Conservation (phyloP, 2,329 filamentous ascomycete genomes). For the Penicillium hesseltinei region DNA sequence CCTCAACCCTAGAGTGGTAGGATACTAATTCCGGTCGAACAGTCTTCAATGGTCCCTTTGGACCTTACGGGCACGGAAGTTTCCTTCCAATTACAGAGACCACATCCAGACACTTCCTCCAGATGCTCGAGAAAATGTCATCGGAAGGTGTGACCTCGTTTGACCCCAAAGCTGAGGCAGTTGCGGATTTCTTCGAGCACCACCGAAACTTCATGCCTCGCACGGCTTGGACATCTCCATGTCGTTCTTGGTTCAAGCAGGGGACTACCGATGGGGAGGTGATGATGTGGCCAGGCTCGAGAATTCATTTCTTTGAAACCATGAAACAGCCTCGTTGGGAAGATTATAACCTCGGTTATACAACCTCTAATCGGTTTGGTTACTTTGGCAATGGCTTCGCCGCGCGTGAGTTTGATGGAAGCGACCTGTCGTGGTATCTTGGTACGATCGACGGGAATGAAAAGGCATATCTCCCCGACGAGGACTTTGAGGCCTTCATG, state of each 20-base stretch:
- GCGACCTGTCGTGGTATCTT: conserved; percentile 12
- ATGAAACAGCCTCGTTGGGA: conserved; percentile 26
- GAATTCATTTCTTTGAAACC: conserved; percentile 27
- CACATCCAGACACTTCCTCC: conserved; percentile 21
- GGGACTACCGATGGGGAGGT: conserved; percentile 12
- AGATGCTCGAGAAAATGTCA: conserved; percentile 26
- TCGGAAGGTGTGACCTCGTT: conserved; percentile 13
- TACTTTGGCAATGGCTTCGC: conserved; percentile 23
- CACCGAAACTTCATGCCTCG: conserved; percentile 10
- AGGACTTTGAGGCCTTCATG: conserved; percentile 13
- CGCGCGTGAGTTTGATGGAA: conserved; percentile 19
- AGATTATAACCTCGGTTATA: conserved; percentile 25
- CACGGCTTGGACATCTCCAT: conserved; percentile 17
- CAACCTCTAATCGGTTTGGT: conserved; percentile 15
- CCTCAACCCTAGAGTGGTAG: background rate
- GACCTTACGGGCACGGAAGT: conserved; percentile 28
- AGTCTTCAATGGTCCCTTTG: conserved; percentile 25
- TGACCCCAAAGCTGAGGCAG: conserved; percentile 10
- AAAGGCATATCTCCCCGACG: conserved; percentile 7
- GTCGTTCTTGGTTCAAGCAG: conserved; percentile 21
- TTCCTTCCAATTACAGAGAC: conserved; percentile 27
- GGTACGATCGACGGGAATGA: conserved; percentile 9
- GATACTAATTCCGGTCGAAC: background rate
- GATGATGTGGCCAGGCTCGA: conserved; percentile 22
- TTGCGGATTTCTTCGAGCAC: conserved; percentile 14